A percentile compares a stretch with the other conserved stretches of the same genome.
Conservation (phyloP, 768 basidiomycete species). For the Lactarius psammicola region DNA sequence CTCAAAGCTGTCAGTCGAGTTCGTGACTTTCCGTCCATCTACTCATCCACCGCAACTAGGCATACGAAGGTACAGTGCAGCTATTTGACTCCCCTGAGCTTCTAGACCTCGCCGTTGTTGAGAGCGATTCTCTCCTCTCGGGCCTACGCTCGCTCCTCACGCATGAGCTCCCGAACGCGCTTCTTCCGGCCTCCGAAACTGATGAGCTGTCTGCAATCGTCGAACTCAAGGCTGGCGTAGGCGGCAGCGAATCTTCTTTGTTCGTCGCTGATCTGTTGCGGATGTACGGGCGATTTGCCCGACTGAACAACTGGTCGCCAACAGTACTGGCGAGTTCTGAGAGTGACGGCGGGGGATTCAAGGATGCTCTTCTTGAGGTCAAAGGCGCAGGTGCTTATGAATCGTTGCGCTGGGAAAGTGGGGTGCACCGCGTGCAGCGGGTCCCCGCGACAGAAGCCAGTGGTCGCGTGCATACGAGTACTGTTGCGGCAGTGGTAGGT, state of each 20-base stretch:
- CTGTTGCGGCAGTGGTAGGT: constrained; percentile 80
- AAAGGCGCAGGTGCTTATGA: constrained; percentile 80
- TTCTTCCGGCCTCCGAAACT: constrained; percentile 71
- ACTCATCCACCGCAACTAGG: constrained; percentile 20
- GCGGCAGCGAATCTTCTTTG: constrained; percentile 83
- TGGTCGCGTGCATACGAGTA: constrained; percentile 90
- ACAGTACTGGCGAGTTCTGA: constrained; percentile 58
- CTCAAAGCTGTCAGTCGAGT: constrained; percentile 18
- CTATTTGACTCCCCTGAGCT: constrained; percentile 27
- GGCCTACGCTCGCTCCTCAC: constrained; percentile 31
- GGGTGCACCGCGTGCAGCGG: constrained; percentile 93
- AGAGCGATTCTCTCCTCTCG: constrained; percentile 13
- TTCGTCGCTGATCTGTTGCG: constrained; percentile 75
- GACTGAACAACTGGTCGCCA: constrained; percentile 57
- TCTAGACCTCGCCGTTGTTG: constrained; percentile 24
- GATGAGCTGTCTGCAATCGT: constrained; percentile 70
- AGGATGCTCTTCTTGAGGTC: constrained; percentile 78
- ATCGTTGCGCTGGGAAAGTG: constrained; percentile 82
- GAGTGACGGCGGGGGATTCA: constrained; percentile 61
- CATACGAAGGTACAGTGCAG: constrained; percentile 22
- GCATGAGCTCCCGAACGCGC: constrained; percentile 61
- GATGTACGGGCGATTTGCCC: constrained; percentile 76
- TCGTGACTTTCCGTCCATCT: neutral
- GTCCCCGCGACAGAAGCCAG: constrained; percentile 88
- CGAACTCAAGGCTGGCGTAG: constrained; percentile 91